Base-by-base conservation (phyloP, 164 flowering plant species). In the Annona cherimola region DNA sequence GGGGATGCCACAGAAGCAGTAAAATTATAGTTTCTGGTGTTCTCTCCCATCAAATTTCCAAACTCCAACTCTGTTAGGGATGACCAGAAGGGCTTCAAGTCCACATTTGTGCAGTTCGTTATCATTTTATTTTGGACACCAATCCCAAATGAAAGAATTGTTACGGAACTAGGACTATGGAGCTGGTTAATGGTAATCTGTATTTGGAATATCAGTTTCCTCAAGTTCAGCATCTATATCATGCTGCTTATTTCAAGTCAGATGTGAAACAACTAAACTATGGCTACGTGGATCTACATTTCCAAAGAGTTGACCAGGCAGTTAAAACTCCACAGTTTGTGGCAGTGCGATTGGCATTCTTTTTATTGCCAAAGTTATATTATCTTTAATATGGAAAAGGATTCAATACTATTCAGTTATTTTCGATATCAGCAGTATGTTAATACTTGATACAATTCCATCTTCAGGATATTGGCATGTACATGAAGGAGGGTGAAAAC, bases 401-500 rank as follows among this genome's bases (percentile, higher is more conserved):
- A 26, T 26, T 26, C 35, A 26, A 26, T 26, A 26, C 35, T 26
- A 26, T 26, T 26, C 35, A 26, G 35, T 26, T 26, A 26, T 26
- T 26, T 26, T 26, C 1, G 35, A 26, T 26, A 26, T 26, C 35
- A 26, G 35, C 35, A 26, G 35, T 26, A 26, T 26, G 35, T 26
- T 26, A 26, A 26, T 26, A 26, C 12, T 40, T 74, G 19, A 3
- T 40, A 18, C 64, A 40, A 43, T 71, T 63, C 67, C 73, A 60
- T 42, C 67, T 66, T 62, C 79, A 95, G 99, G 94, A 89, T 75
- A 82, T 95, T 67, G 70, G 83, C 73, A 89, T 89, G 41, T 95
- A 92, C 78, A 91, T 89, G 96, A 86, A 84, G 77, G 83, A 82
- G 46, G 98, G 92, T 69, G 98, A 95, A 77, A 90, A 79, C 55